Conservation (phyloP, 2,329 filamentous ascomycete species). For the Fusarium stilboides region DNA sequence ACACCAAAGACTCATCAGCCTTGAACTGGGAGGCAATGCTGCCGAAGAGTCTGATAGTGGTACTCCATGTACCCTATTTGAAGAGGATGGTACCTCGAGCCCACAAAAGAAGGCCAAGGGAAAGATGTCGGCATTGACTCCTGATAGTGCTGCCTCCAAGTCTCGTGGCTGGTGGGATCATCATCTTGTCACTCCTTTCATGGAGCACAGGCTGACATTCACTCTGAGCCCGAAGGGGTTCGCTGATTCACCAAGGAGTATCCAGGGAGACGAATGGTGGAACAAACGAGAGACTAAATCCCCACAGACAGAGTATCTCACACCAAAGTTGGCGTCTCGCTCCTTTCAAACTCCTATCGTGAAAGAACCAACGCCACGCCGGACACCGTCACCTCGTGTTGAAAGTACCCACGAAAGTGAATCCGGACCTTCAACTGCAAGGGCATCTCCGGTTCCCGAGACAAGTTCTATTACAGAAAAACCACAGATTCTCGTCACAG, state of each 20-base stretch:
- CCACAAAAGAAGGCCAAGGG: constrained; percentile 58
- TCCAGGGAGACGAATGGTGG: constrained; percentile 59
- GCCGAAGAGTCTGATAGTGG: constrained; percentile 66
- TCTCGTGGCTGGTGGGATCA: constrained; percentile 85
- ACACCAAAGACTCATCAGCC: constrained; percentile 57
- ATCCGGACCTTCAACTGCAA: constrained; percentile 43
- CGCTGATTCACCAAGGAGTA: constrained; percentile 51
- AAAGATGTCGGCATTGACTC: constrained; percentile 56
- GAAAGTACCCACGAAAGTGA: constrained; percentile 24
- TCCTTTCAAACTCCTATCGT: constrained; percentile 55
- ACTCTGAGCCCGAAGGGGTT: constrained; percentile 56
- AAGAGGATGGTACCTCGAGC: constrained; percentile 72
- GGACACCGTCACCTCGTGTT: constrained; percentile 51
- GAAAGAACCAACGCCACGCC: constrained; percentile 56
- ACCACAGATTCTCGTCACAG: constrained; percentile 57
- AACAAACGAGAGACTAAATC: constrained; percentile 40
- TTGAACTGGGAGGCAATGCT: constrained; percentile 48
- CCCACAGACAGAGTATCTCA: constrained; percentile 33
- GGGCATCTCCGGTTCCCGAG: constrained; percentile 33
- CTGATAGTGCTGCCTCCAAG: constrained; percentile 68
- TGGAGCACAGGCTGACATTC: constrained; percentile 62
- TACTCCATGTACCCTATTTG: constrained; percentile 77
- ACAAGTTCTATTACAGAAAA: constrained; percentile 54
- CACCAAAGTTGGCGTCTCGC: constrained; percentile 31
- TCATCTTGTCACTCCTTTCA: constrained; percentile 79